These are phyloP conservation scores for Verticillium tricorpus DNA, from an alignment of 2,329 filamentous ascomycete genomes.

Conservation along the genomic window DNA sequence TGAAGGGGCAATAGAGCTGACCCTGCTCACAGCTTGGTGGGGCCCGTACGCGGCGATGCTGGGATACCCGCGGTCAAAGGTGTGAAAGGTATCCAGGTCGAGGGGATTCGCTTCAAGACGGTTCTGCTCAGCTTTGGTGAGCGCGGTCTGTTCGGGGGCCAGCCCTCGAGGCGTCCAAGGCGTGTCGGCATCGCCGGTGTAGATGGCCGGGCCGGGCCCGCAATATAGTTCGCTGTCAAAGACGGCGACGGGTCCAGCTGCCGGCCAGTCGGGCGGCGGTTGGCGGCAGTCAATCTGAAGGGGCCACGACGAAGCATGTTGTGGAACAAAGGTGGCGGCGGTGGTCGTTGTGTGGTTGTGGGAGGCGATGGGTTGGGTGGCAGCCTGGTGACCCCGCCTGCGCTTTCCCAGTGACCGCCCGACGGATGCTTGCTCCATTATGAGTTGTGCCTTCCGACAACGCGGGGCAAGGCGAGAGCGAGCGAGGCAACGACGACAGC, in stretches of 20 bases:
- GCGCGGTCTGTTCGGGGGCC: neutral
- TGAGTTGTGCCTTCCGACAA: neutral
- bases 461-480: neutral
- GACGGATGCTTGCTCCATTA: neutral
- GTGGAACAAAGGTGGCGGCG: neutral
- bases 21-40: constrained; percentile 20
- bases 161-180: constrained; percentile 4
- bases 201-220: constrained; percentile 1
- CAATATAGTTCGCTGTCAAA: constrained; percentile 1
- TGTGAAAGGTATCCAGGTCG: neutral
- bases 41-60: constrained; percentile 5
- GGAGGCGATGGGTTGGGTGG: neutral
- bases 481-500: neutral
- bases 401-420: neutral
- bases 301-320: neutral
- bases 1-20: constrained; percentile 17
- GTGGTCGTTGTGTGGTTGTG: neutral
- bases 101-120: neutral
- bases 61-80: neutral
- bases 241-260: neutral
- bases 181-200: neutral
- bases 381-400: neutral
- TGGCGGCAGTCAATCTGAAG: neutral
- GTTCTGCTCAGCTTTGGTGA: neutral
- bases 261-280: constrained; percentile 6